phyloP scores from a whole-genome alignment of 352 stramenopile species.

The Phytophthora fragariaefolia region DNA sequence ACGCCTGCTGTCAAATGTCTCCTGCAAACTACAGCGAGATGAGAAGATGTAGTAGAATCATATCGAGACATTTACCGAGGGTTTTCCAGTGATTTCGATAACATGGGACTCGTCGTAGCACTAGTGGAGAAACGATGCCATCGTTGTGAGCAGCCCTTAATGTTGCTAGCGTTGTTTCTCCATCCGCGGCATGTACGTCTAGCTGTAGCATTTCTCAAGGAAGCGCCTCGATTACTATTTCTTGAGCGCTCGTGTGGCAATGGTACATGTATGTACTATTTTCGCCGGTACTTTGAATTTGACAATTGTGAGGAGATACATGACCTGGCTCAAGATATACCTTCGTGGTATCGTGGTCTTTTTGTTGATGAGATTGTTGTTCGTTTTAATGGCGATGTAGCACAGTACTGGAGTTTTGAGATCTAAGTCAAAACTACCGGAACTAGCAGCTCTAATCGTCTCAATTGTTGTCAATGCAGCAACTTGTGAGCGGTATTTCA shows the following conservation, averaged over 20 bases:
- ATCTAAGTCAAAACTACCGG: not conserved
- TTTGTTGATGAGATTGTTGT: too few relatives aligned
- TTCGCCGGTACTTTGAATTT: too few relatives aligned
- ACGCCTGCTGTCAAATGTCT: conserved; percentile 5
- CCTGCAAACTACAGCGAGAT: not conserved
- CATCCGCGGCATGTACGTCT: conserved; percentile 1
- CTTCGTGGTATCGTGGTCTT: too few relatives aligned
- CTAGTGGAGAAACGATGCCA: conserved; percentile 11
- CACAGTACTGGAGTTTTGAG: too few relatives aligned
- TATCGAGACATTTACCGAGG: not conserved
- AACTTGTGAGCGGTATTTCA: conserved; percentile 12
- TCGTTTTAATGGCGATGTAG: too few relatives aligned
- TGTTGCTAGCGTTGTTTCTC: conserved; percentile 8
- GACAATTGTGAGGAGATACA: too few relatives aligned
- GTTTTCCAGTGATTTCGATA: too few relatives aligned
- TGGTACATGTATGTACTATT: conserved; percentile 8
- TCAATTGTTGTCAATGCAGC: conserved; percentile 6
- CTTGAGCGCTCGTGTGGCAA: conserved; percentile 3
- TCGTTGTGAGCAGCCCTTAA: conserved; percentile 10
- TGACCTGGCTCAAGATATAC: too few relatives aligned
- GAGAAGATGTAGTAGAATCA: not conserved
- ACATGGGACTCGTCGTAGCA: not conserved
- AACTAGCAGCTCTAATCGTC: not conserved
- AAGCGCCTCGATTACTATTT: not conserved
- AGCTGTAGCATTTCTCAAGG: not conserved